Conservation (phyloP, 2,329 filamentous ascomycete genomes). For the Polychaeton citri region DNA sequence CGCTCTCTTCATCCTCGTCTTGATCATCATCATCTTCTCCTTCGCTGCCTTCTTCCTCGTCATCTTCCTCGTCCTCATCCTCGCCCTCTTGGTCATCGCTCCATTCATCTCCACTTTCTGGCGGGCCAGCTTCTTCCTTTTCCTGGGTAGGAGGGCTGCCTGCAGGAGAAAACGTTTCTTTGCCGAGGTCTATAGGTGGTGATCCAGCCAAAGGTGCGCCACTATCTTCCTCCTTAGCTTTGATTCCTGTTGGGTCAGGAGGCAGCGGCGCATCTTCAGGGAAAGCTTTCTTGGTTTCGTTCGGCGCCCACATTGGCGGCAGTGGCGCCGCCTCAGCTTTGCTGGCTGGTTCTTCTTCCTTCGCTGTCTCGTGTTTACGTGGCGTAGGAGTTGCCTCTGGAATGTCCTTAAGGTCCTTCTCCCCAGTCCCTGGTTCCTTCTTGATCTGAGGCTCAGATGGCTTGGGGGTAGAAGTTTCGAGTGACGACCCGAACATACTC, state of each 20-base stretch:
- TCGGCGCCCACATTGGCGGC: conserved; percentile 15
- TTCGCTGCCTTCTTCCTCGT: conserved; percentile 25
- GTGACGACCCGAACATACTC: conserved; percentile 15
- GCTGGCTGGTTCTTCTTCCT: not conserved
- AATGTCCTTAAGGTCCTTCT: conserved; percentile 20
- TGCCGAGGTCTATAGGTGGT: conserved; percentile 30
- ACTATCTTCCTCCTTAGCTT: conserved; percentile 18
- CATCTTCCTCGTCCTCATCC: conserved; percentile 25
- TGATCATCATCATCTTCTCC: conserved; percentile 20
- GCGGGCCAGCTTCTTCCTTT: conserved; percentile 11
- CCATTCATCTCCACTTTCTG: conserved; percentile 21
- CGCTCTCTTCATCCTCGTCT: conserved; percentile 20
- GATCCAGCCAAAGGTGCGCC: conserved; percentile 34
- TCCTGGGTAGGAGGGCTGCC: conserved; percentile 23
- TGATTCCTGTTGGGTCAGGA: conserved; percentile 25
- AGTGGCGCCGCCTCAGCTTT: conserved; percentile 18
- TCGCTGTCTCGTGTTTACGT: conserved; percentile 9
- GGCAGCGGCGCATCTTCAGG: conserved; percentile 27
- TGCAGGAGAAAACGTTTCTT: conserved; percentile 14
- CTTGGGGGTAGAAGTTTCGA: conserved; percentile 5
- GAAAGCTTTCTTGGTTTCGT: conserved; percentile 11
- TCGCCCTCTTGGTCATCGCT: conserved; percentile 20
- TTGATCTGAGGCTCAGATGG: conserved; percentile 19
- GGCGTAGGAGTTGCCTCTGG: conserved; percentile 25
- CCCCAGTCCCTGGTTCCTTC: conserved; percentile 21